Conservation (phyloP, 768 basidiomycete genomes). For the Lentinula detonsa region DNA sequence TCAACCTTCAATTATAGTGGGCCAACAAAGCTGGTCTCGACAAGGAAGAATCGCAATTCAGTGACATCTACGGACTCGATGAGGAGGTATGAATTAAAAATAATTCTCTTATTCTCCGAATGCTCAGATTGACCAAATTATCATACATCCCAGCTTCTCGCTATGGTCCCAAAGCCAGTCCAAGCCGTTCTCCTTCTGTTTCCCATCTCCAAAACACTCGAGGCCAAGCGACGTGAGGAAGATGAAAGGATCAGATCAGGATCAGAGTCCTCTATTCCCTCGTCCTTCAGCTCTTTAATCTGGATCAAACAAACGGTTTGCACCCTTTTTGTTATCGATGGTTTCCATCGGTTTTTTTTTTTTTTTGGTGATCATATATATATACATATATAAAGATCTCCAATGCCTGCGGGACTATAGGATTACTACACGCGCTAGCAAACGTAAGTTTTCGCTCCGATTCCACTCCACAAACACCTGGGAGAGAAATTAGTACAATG, state of each 20-base stretch:
- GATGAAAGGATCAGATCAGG: conserved; percentile 46
- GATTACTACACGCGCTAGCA: conserved; percentile 72
- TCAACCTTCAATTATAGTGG: conserved; percentile 39
- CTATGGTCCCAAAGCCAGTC: conserved; percentile 64
- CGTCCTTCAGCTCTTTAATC: conserved; percentile 42
- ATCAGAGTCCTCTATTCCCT: conserved; percentile 44
- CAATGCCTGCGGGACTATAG: conserved; percentile 89
- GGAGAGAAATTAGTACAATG: no score
- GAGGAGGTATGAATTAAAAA: conserved; percentile 40
- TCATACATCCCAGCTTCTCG: conserved; percentile 46
- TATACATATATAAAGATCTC: conserved; percentile 52
- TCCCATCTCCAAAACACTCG: conserved; percentile 53
- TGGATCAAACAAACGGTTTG: conserved; percentile 90
- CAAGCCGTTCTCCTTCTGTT: conserved; percentile 86
- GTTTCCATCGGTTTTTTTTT: background rate
- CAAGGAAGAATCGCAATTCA: conserved; percentile 42
- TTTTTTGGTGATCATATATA: background rate
- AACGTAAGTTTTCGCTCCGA: conserved; percentile 47
- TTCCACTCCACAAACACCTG: background rate
- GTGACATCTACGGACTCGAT: conserved; percentile 73
- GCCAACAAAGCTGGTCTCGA: conserved; percentile 62
- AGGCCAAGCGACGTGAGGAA: conserved; percentile 48
- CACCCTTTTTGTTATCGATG: background rate
- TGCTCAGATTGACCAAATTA: background rate
- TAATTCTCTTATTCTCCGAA: background rate